Percentiles rank a stretch among this genome's conserved stretches.
Evolutionary conservation across 371 early-diverging fungal species (phyloP).

Genomic region (Actinomortierella wolfii): DNA sequence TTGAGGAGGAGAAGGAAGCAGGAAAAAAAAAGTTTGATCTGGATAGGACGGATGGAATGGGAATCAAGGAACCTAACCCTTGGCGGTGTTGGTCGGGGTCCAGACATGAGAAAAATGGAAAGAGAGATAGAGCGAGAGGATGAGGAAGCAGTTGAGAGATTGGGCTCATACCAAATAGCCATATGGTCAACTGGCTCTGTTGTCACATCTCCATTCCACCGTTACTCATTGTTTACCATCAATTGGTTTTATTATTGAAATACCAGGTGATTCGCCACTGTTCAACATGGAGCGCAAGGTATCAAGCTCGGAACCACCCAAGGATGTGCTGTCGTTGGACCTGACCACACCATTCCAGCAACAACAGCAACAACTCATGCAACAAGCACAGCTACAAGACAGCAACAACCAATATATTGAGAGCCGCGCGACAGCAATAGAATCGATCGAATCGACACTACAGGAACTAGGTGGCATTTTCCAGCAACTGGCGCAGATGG

Average conservation of each 20-base stretch:
- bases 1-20: too few relatives aligned
- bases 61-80: neutral
- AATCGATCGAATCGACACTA: slow-evolving; percentile 95
- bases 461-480: slow-evolving; percentile 97
- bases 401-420: slow-evolving; percentile 71
- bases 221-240: slow-evolving; percentile 1
- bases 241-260: slow-evolving; percentile 1
- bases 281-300: slow-evolving; percentile 35
- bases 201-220: too few relatives aligned
- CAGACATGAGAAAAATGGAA: too few relatives aligned
- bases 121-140: too few relatives aligned
- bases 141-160: too few relatives aligned
- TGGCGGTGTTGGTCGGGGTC: too few relatives aligned
- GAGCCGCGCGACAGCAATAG: slow-evolving; percentile 87
- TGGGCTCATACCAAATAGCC: too few relatives aligned
- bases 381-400: slow-evolving; percentile 45
- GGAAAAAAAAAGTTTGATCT: neutral
- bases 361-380: slow-evolving; percentile 45
- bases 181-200: too few relatives aligned
- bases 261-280: slow-evolving; percentile 41
- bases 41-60: neutral
- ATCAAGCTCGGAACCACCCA: slow-evolving; percentile 26
- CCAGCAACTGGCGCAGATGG: slow-evolving; percentile 91
- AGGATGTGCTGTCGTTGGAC: slow-evolving; percentile 49
- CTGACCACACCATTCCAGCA: slow-evolving; percentile 40